Evolutionary conservation across 352 stramenopile genomes (phyloP).

Genomic region (Phytophthora cryptogea): DNA sequence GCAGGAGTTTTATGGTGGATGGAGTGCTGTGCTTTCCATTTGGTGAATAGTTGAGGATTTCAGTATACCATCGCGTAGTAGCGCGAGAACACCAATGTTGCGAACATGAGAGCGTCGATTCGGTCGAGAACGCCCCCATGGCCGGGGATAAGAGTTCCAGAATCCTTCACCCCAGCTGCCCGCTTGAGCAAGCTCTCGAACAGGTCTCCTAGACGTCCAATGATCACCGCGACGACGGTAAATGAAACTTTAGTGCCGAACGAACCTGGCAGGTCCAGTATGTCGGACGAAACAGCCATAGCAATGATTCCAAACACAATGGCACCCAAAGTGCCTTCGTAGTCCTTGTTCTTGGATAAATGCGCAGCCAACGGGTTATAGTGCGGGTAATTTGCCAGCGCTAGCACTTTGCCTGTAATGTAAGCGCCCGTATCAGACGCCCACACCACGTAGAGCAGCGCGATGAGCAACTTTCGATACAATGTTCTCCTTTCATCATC

Average conservation of each 20-base stretch:
- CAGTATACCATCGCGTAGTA: conserved; percentile 50
- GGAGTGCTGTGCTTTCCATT: neutral
- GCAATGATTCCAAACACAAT: conserved; percentile 80
- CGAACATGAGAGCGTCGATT: conserved; percentile 95
- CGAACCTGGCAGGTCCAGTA: conserved; percentile 76
- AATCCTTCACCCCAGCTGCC: conserved; percentile 94
- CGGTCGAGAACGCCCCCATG: conserved; percentile 95
- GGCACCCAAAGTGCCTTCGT: conserved; percentile 93
- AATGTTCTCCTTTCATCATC: conserved; percentile 56
- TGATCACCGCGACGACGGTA: conserved; percentile 89
- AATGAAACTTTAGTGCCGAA: conserved; percentile 81
- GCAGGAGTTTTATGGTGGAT: too few species aligned
- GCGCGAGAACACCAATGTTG: conserved; percentile 62
- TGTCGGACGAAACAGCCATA: conserved; percentile 69
- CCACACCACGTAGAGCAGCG: conserved; percentile 74
- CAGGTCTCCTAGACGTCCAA: conserved; percentile 94
- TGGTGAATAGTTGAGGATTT: neutral
- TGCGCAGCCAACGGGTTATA: conserved; percentile 87
- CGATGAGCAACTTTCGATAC: conserved; percentile 68
- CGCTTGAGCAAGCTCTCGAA: conserved; percentile 97
- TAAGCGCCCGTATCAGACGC: conserved; percentile 94
- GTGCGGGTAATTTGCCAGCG: conserved; percentile 78
- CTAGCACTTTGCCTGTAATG: conserved; percentile 89
- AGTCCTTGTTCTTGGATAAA: conserved; percentile 96
- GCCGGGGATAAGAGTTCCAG: conserved; percentile 93